Conservation (phyloP, 2,329 filamentous ascomycete species). For the Beauveria caledonica region DNA sequence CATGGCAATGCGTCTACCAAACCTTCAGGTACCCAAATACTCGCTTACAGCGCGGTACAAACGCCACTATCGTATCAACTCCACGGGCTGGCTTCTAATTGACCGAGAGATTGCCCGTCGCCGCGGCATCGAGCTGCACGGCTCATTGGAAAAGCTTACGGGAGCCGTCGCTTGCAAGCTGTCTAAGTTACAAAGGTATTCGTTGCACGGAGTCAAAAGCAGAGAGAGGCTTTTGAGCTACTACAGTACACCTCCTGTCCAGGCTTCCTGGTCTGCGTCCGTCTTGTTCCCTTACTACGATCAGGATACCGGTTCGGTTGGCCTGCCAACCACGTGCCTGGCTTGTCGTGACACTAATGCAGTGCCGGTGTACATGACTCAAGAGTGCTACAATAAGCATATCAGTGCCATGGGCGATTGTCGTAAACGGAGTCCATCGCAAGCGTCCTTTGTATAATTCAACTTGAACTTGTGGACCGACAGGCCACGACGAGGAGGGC, state of each 20-base stretch:
- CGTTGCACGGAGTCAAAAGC: fast-evolving
- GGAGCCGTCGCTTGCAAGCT: no score
- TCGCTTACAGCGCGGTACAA: fast-evolving
- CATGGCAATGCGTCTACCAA: background rate
- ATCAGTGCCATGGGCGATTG: no score
- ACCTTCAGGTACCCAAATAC: background rate
- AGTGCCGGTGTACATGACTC: background rate
- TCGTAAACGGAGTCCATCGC: no score
- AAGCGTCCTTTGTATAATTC: no score
- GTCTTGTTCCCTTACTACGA: background rate
- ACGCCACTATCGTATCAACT: background rate
- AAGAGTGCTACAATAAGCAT: background rate
- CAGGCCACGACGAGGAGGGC: no score
- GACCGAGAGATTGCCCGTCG: background rate
- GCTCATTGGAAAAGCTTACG: no score
- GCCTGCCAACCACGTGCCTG: fast-evolving
- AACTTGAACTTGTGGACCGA: no score
- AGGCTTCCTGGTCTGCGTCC: background rate
- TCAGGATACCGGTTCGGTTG: background rate
- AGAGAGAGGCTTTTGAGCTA: background rate
- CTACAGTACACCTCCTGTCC: background rate
- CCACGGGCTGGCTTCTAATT: background rate
- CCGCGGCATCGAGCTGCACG: background rate
- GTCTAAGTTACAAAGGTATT: no score
- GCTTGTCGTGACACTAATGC: background rate